These are phyloP conservation scores for Porphyrellus cyaneotinctus DNA, from an alignment of 768 basidiomycete species.

Conservation along the genomic window DNA sequence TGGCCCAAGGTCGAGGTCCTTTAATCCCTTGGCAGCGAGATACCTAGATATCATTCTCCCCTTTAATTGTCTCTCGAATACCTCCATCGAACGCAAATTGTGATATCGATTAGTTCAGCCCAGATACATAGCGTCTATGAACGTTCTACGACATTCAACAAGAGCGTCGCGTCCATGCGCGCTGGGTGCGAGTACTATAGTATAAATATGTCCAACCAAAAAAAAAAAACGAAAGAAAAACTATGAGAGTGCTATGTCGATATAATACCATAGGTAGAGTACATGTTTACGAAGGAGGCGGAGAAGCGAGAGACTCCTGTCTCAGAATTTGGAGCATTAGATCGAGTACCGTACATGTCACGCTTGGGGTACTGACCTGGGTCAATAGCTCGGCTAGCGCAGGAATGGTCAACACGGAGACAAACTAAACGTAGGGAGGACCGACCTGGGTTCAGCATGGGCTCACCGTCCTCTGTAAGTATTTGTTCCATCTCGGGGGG, in stretches of 20 bases:
- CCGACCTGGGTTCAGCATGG: constrained; percentile 66
- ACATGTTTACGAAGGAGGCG: constrained; percentile 49
- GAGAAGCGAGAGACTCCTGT: constrained; percentile 66
- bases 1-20: constrained; percentile 53
- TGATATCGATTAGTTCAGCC: constrained; percentile 21
- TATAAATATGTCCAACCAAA: constrained; percentile 14
- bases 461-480: constrained; percentile 59
- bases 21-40: constrained; percentile 37
- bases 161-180: constrained; percentile 12
- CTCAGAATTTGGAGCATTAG: constrained; percentile 27
- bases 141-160: constrained; percentile 13
- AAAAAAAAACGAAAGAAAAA: constrained; percentile 10
- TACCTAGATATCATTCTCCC: no score
- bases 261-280: constrained; percentile 24
- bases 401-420: constrained; percentile 1
- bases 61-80: not conserved
- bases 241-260: constrained; percentile 17
- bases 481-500: constrained; percentile 50
- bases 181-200: constrained; percentile 24
- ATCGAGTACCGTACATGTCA: constrained; percentile 16
- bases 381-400: constrained; percentile 53
- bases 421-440: constrained; percentile 3
- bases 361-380: constrained; percentile 40
- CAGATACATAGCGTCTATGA: constrained; percentile 6
- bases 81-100: constrained; percentile 2